These are phyloP conservation scores for Fusarium goolgardi DNA, from an alignment of 2,329 filamentous ascomycete genomes.

Conservation along the genomic window DNA sequence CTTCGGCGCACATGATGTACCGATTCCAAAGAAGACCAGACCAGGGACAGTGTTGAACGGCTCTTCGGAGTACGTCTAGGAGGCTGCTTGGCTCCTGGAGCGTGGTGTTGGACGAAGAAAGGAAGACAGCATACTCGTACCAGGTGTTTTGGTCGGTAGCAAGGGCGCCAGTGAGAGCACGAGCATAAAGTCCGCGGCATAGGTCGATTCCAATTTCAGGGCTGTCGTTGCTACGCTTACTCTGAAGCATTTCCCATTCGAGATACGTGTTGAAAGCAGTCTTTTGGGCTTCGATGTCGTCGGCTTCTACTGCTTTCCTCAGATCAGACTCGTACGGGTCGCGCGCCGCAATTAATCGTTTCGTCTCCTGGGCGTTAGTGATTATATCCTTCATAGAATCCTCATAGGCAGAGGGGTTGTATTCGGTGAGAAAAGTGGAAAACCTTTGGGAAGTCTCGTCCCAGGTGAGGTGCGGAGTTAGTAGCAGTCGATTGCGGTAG, in stretches of 20 bases:
- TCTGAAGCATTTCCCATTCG: slow-evolving; percentile 81
- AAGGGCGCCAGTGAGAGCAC: slow-evolving; percentile 77
- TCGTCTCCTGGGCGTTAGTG: slow-evolving; percentile 70
- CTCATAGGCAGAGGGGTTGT: slow-evolving; percentile 78
- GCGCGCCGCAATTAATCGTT: slow-evolving; percentile 70
- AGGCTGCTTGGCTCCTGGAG: slow-evolving; percentile 57
- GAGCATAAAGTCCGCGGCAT: slow-evolving; percentile 77
- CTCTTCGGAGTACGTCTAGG: slow-evolving; percentile 80
- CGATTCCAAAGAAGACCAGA: slow-evolving; percentile 92
- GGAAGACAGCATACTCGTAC: slow-evolving; percentile 84
- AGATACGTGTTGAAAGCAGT: slow-evolving; percentile 74
- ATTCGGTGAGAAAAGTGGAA: slow-evolving; percentile 78
- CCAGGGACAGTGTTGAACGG: slow-evolving; percentile 92
- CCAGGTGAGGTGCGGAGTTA: slow-evolving; percentile 79
- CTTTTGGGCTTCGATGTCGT: slow-evolving; percentile 67
- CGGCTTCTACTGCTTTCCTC: slow-evolving; percentile 65
- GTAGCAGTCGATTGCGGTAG: slow-evolving; percentile 75
- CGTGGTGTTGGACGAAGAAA: slow-evolving; percentile 62
- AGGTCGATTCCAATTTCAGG: slow-evolving; percentile 61
- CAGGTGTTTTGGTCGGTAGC: slow-evolving; percentile 80
- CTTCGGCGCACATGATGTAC: slow-evolving; percentile 86
- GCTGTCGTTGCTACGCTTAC: slow-evolving; percentile 62
- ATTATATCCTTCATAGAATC: slow-evolving; percentile 77
- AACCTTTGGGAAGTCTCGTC: slow-evolving; percentile 79
- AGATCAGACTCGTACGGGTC: slow-evolving; percentile 76